phyloP scores from a whole-genome alignment of 352 stramenopile genomes.

The Phytophthora pini region DNA sequence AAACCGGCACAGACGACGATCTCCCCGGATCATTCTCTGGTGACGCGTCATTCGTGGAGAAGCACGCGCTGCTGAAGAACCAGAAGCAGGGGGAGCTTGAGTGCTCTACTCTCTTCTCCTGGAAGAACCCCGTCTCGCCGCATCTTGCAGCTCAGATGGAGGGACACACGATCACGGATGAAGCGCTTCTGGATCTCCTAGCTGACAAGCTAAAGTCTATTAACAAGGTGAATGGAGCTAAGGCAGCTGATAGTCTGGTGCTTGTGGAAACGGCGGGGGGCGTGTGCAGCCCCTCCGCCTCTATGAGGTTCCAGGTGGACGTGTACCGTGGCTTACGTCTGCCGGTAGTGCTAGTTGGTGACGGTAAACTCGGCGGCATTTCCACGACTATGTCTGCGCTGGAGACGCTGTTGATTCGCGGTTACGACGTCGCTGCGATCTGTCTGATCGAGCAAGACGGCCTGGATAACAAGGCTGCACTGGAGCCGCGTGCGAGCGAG shows the following conservation, averaged over 20 bases:
- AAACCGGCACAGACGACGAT: conserved; percentile 89
- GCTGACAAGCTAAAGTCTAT: conserved; percentile 55
- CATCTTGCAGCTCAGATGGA: conserved; percentile 93
- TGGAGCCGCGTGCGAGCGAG: conserved; percentile 64
- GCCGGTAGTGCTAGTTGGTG: conserved; percentile 95
- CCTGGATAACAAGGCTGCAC: conserved; percentile 69
- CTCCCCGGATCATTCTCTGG: conserved; percentile 57
- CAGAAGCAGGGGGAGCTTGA: conserved; percentile 35
- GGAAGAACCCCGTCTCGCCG: conserved; percentile 94
- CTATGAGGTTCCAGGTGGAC: conserved; percentile 92
- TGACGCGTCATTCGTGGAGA: conserved; percentile 88
- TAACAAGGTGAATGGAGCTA: conserved; percentile 31
- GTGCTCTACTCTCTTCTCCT: conserved; percentile 93
- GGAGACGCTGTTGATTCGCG: conserved; percentile 92
- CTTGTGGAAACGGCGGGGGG: conserved; percentile 97
- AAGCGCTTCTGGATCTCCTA: conserved; percentile 84
- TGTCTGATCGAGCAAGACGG: conserved; percentile 84
- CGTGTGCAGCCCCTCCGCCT: conserved; percentile 91
- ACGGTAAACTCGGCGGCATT: conserved; percentile 96
- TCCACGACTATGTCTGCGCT: conserved; percentile 94
- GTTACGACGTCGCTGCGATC: conserved; percentile 91
- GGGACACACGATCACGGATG: conserved; percentile 87
- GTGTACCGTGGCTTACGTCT: conserved; percentile 92
- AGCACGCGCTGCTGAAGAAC: conserved; percentile 39
- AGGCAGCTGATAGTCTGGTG: conserved; percentile 54